These are phyloP conservation scores for Colletotrichum viniferum DNA, from an alignment of 2,329 filamentous ascomycete species.

Conservation along the genomic window DNA sequence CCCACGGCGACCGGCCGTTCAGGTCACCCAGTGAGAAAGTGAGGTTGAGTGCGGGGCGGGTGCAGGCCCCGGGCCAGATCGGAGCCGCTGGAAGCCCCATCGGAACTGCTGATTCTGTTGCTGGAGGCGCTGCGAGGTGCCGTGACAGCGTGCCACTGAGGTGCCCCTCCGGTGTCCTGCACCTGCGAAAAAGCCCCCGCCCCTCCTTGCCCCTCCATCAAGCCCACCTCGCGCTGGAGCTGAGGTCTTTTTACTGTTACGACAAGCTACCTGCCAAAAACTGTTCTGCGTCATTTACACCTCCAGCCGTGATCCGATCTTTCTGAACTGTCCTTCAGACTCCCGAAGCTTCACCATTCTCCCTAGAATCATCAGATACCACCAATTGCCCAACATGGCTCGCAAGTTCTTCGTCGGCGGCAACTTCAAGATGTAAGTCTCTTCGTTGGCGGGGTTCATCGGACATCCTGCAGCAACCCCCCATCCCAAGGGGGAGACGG, in stretches of 20 bases:
- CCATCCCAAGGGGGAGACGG: not conserved
- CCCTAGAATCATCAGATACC: not conserved
- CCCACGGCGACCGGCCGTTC: not conserved
- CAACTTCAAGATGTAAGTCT: conserved; percentile 97
- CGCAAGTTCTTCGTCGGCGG: conserved; percentile 97
- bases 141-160: not conserved
- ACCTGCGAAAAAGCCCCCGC: not conserved
- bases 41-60: conserved; percentile 19
- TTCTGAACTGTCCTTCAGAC: not conserved
- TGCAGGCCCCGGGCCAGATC: conserved; percentile 10
- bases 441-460: conserved; percentile 3
- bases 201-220: conserved; percentile 19
- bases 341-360: not conserved
- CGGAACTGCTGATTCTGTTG: conserved; percentile 11
- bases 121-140: conserved; percentile 3
- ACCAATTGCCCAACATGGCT: conserved; percentile 71
- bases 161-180: not conserved
- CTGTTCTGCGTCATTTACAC: conserved; percentile 22
- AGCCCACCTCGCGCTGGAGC: conserved; percentile 20
- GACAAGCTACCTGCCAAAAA: not conserved
- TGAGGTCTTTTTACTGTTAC: conserved; percentile 20
- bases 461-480: not conserved
- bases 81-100: conserved; percentile 11
- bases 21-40: not conserved
- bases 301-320: not conserved